Evolutionary conservation across 768 basidiomycete species (phyloP).

Genomic region (Galerina sulciceps): DNA sequence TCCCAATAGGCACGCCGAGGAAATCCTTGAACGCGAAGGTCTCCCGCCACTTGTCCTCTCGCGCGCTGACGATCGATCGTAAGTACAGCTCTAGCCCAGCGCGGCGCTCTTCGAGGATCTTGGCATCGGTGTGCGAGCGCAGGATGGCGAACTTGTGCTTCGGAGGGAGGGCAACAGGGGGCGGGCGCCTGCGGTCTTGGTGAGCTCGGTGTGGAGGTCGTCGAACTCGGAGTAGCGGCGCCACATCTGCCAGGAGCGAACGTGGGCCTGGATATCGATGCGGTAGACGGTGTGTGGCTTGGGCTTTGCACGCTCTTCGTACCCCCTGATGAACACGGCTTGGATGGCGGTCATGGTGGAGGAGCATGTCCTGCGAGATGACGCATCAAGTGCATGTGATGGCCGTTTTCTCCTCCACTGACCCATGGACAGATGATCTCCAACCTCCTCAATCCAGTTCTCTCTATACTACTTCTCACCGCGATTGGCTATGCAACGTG

Average conservation of each 20-base stretch:
- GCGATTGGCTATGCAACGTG: neutral
- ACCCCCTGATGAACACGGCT: constrained; percentile 69
- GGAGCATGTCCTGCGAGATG: constrained; percentile 12
- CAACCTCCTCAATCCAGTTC: neutral
- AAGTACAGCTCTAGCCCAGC: constrained; percentile 82
- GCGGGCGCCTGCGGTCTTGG: constrained; percentile 77
- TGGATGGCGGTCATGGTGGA: constrained; percentile 72
- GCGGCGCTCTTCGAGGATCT: constrained; percentile 77
- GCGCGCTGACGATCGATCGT: constrained; percentile 80
- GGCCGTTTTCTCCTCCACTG: no score
- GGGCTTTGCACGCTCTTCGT: constrained; percentile 70
- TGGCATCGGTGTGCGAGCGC: constrained; percentile 58
- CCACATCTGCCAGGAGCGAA: constrained; percentile 93
- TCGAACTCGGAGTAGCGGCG: constrained; percentile 94
- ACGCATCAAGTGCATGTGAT: no score
- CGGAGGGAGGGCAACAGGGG: constrained; percentile 80
- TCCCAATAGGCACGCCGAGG: constrained; percentile 78
- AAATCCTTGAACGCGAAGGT: constrained; percentile 83
- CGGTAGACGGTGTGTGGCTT: constrained; percentile 83
- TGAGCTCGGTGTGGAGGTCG: constrained; percentile 82
- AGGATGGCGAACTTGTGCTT: constrained; percentile 81
- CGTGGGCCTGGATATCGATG: constrained; percentile 85
- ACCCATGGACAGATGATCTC: neutral
- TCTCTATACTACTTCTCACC: constrained; percentile 7
- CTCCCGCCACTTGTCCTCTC: constrained; percentile 85